Conservation (phyloP, 2,329 filamentous ascomycete species). For the Biscogniauxia mediterranea region DNA sequence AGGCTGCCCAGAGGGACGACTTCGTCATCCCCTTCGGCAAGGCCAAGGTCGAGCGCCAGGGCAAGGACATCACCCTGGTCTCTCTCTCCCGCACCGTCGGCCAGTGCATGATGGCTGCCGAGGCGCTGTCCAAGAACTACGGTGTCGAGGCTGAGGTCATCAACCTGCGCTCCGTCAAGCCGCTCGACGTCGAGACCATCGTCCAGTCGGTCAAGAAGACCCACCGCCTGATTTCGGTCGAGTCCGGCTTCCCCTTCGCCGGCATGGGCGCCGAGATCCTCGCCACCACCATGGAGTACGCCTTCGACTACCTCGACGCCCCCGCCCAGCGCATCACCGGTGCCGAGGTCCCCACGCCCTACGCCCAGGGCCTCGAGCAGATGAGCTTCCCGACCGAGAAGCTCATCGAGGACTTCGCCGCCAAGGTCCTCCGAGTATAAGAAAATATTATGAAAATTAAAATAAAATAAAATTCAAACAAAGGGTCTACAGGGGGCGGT, state of each 20-base stretch:
- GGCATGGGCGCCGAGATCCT: slow-evolving; percentile 92
- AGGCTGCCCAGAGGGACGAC: slow-evolving; percentile 91
- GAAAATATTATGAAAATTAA: slow-evolving; percentile 4
- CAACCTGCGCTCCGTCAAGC: slow-evolving; percentile 97
- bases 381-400: slow-evolving; percentile 91
- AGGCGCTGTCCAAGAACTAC: slow-evolving; percentile 93
- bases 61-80: slow-evolving; percentile 95
- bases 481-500: neutral
- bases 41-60: slow-evolving; percentile 95
- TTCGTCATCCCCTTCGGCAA: slow-evolving; percentile 98
- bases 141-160: slow-evolving; percentile 94
- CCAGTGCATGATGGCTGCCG: slow-evolving; percentile 83
- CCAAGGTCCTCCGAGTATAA: slow-evolving; percentile 68
- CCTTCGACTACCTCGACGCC: slow-evolving; percentile 94
- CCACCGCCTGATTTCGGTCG: slow-evolving; percentile 82
- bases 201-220: slow-evolving; percentile 99
- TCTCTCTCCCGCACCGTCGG: slow-evolving; percentile 93
- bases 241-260: slow-evolving; percentile 95
- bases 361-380: slow-evolving; percentile 88
- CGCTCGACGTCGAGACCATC: slow-evolving; percentile 91
- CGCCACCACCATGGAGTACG: slow-evolving; percentile 94
- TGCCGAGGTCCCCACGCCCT: slow-evolving; percentile 95
- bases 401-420: slow-evolving; percentile 83
- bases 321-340: slow-evolving; percentile 93
- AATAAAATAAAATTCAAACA: slow-evolving; percentile 5